phyloP scores from a whole-genome alignment of 208 protist species.

The Acanthamoeba healyi region DNA sequence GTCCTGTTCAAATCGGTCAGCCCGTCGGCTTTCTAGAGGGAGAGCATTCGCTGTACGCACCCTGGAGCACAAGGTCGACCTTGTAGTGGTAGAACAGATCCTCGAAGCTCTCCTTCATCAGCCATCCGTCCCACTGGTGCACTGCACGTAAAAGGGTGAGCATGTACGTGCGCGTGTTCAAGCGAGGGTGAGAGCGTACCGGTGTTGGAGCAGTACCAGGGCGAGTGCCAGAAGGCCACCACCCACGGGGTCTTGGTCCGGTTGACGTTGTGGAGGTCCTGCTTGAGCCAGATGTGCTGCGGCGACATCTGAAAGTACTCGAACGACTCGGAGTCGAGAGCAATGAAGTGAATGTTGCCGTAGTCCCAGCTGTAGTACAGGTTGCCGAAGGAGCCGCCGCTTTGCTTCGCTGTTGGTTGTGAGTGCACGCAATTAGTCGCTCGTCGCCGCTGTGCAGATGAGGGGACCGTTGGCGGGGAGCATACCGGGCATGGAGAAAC shows the following conservation, averaged over 20 bases:
- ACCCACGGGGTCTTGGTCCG: slow-evolving; percentile 35
- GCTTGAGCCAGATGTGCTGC: slow-evolving; percentile 58
- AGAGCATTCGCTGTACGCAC: no score
- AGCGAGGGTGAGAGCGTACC: no score
- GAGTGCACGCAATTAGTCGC: no score
- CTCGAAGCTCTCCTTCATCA: slow-evolving; percentile 67
- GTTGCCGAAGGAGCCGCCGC: slow-evolving; percentile 4
- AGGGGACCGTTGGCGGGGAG: no score
- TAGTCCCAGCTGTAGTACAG: slow-evolving; percentile 77
- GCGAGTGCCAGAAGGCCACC: slow-evolving; percentile 42
- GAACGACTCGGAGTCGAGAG: slow-evolving; percentile 62
- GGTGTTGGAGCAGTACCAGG: slow-evolving; percentile 52
- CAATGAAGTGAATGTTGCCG: slow-evolving; percentile 56
- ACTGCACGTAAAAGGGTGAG: no score
- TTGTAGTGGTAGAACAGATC: slow-evolving; percentile 62
- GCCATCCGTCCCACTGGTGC: slow-evolving; percentile 22
- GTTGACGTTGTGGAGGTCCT: slow-evolving; percentile 33
- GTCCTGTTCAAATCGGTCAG: not conserved
- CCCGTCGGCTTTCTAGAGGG: no score
- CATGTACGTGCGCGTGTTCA: no score
- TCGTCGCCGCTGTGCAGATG: no score
- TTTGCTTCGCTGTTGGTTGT: slow-evolving; percentile 8
- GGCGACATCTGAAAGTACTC: slow-evolving; percentile 20
- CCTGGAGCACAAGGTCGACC: slow-evolving; percentile 63
- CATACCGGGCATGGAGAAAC: slow-evolving; percentile 41